These are phyloP conservation scores for Ophiosphaerella herpotricha DNA, from an alignment of 2,329 filamentous ascomycete species.

Conservation along the genomic window DNA sequence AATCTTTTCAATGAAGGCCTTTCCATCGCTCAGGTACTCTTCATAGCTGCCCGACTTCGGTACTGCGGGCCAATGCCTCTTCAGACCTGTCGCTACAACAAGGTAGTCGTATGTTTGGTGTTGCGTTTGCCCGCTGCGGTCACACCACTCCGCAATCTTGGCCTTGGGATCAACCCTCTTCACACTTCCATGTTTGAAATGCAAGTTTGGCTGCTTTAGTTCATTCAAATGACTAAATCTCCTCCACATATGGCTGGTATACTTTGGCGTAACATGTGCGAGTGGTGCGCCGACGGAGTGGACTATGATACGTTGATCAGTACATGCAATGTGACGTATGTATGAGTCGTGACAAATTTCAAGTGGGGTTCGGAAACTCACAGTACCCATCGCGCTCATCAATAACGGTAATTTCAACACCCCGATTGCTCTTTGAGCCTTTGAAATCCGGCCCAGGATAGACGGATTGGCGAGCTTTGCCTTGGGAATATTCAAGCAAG, in stretches of 20 bases:
- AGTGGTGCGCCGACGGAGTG: slow-evolving; percentile 78
- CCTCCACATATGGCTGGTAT: slow-evolving; percentile 71
- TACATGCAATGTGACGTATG: slow-evolving; percentile 14
- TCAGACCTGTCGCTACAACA: slow-evolving; percentile 71
- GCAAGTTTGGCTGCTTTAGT: slow-evolving; percentile 65
- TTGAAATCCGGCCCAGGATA: slow-evolving; percentile 45
- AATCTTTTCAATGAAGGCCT: slow-evolving; percentile 60
- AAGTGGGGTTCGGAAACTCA: slow-evolving; percentile 50
- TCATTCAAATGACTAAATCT: slow-evolving; percentile 69
- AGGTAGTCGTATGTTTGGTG: slow-evolving; percentile 70
- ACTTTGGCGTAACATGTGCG: slow-evolving; percentile 67
- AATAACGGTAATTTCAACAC: slow-evolving; percentile 72
- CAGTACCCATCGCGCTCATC: slow-evolving; percentile 85
- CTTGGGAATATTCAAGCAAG: slow-evolving; percentile 67
- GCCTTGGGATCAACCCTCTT: slow-evolving; percentile 61
- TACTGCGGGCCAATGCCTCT: slow-evolving; percentile 72
- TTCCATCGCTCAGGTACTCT: slow-evolving; percentile 66
- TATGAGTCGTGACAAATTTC: slow-evolving; percentile 17
- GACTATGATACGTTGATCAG: slow-evolving; percentile 53
- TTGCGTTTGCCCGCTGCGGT: slow-evolving; percentile 55
- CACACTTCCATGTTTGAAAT: slow-evolving; percentile 69
- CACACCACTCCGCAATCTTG: slow-evolving; percentile 63
- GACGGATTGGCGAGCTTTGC: slow-evolving; percentile 55
- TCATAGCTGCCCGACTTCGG: slow-evolving; percentile 67
- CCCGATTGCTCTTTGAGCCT: slow-evolving; percentile 51